Evolutionary conservation across 2,329 filamentous ascomycete genomes (phyloP), one percentile per base, ranked within the genome.

Genomic region (Hymenoscyphus fraxineus): DNA sequence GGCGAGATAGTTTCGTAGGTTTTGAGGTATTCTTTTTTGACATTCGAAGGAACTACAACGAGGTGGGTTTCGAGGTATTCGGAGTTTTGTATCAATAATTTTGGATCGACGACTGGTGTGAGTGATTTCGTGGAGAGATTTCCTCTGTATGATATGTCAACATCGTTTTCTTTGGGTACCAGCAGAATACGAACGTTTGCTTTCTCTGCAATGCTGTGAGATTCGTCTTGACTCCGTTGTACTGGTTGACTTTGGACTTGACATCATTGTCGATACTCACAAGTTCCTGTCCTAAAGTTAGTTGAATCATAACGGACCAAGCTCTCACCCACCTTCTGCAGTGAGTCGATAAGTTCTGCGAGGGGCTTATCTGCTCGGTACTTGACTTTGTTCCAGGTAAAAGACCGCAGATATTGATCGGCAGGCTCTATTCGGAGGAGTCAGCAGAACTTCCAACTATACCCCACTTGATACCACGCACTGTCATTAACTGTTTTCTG

Each of bases 1-100:
- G 90, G 89, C 0, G 90, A 81, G 63, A 98, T 78, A 0, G 91
- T 93, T 78, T 99, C 95, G 79, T 99, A 99, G 68, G 83, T 87
- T 76, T 89, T 89, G 69, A 96, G 80, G 74, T 97, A 99, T 47
- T 98, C 94, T 76, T 96, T 97, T 73, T 90, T 88, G 64, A 85
- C 82, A 70, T 87, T 88, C 58, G 85, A 86, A 2, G 95, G 95
- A 9, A 99, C 91, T 22, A 92, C 95, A 70, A 99, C 84, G 38
- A 99, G 87, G 76, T 97, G 93, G 38, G 95, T 97, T 80, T 97
- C 93, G 72, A 99, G 88, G 79, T 97, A 98, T 79, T 99, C 95
- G 22, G 93, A 97, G 76, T 97, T 88, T 77, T 90, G 90, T 68
- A 97, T 85, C 55, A 97, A 84, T 65, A 93, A 80, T 62, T 85